phyloP scores from a whole-genome alignment of 2,329 filamentous ascomycete genomes.

The Tolypocladium ovalisporum region DNA sequence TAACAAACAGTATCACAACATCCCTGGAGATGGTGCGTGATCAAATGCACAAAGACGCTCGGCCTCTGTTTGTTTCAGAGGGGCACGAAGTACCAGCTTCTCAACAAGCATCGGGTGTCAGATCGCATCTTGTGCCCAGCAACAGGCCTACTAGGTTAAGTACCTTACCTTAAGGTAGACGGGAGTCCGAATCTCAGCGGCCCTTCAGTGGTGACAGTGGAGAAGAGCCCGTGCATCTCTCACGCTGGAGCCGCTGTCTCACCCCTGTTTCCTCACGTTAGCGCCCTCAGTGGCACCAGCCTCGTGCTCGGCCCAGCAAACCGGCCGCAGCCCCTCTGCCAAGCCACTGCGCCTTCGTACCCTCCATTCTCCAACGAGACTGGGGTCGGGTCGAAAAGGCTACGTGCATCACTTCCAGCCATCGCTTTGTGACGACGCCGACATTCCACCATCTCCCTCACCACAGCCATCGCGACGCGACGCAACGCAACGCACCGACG shows the following conservation, averaged over 20 bases:
- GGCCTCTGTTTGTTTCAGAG: not conserved
- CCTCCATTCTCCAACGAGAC: conserved; percentile 2
- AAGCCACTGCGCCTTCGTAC: conserved; percentile 5
- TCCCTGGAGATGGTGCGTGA: not conserved
- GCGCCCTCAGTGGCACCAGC: not conserved
- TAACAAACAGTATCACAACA: not conserved
- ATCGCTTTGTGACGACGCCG: conserved; percentile 14
- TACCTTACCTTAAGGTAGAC: too few relatives aligned
- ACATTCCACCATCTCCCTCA: conserved; percentile 7
- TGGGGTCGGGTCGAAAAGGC: conserved; percentile 14
- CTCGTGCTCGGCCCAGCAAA: not conserved
- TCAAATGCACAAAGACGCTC: not conserved
- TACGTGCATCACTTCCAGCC: conserved; percentile 14
- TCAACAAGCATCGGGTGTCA: not conserved
- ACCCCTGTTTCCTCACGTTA: not conserved
- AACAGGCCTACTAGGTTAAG: not conserved
- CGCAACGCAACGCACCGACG: not conserved
- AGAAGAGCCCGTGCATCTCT: not conserved
- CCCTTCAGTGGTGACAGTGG: not conserved
- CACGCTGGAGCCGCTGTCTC: not conserved
- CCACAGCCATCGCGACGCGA: conserved; percentile 6
- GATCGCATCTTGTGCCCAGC: not conserved
- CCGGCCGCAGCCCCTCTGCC: not conserved
- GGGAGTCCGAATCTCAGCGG: not conserved
- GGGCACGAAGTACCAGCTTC: not conserved